Evolutionary conservation across 2,329 filamentous ascomycete genomes (phyloP), one percentile per base, ranked within the genome.

Genomic region (Aspergillus sp.): DNA sequence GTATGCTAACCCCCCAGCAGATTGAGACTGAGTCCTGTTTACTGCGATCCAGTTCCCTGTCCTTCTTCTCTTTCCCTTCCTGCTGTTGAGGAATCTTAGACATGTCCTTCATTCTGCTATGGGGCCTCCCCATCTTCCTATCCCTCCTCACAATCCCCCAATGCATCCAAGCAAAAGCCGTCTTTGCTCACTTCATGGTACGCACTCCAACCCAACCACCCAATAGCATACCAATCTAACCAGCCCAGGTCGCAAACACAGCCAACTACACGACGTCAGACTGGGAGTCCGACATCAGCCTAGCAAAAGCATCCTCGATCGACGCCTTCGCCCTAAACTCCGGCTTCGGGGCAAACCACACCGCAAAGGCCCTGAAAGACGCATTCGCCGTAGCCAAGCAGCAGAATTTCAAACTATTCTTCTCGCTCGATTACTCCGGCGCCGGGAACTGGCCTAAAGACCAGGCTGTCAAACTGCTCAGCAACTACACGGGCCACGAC

Each of bases 311-410:
- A 3, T 69, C 75, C 2, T 62, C 70, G 15, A 75, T 79, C 54
- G 75, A 78, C 59, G 76, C 67, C 33, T 79, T 79, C 61, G 76
- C 70, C 6, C 67, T 79, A 17, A 78, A 75, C 58, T 71, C 75
- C 31, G 74, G 68, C 4, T 65, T 65, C 33, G 62, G 65, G 15
- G 63, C 70, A 47, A 37, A 46, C 6, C 60, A 66, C 52, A 69
- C 66, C 19, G 37, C 50, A 3, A 43, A 59, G 1, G 57, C 72
- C 21, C 35, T 62, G 51, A 39, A 64, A 37, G 52, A 60, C 17
- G 70, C 69, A 2, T 73, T 73, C 49, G 27, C 62, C 14, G 67
- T 64, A 2, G 72, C 72, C 9, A 58, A 58, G 9, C 49, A 58
- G 1, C 37, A 62, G 4, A 65, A 68, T 24, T 76, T 75, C 55